Evolutionary conservation across 1,139 yeast genomes (phyloP).

Genomic region (Tardiomyces digboiensis): DNA sequence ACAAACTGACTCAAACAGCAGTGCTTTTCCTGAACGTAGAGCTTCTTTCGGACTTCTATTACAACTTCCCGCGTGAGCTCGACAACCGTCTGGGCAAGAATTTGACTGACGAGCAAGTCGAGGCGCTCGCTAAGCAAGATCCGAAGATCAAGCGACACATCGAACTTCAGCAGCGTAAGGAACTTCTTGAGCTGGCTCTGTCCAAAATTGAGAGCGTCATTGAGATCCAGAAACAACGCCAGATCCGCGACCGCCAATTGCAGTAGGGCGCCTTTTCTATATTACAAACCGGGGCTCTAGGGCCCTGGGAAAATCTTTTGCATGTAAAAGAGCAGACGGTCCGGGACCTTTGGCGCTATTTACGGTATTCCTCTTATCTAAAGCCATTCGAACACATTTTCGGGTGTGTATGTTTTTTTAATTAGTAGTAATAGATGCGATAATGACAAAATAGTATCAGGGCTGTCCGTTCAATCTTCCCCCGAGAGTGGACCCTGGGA

Average conservation of each 20-base stretch:
- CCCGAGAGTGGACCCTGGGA: too few relatives aligned
- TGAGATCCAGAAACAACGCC: slow-evolving; percentile 49
- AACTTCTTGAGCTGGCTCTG: slow-evolving; percentile 73
- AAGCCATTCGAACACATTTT: too few relatives aligned
- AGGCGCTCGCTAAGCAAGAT: slow-evolving; percentile 89
- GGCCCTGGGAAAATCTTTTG: too few relatives aligned
- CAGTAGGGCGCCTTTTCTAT: not conserved
- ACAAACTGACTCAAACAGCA: slow-evolving; percentile 87
- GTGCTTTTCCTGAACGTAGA: slow-evolving; percentile 91
- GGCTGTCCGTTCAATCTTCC: too few relatives aligned
- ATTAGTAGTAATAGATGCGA: too few relatives aligned
- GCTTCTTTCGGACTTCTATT: slow-evolving; percentile 85
- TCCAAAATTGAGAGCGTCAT: slow-evolving; percentile 81
- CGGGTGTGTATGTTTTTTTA: too few relatives aligned
- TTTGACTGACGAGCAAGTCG: slow-evolving; percentile 69
- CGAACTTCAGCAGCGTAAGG: slow-evolving; percentile 89
- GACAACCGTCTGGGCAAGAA: slow-evolving; percentile 62
- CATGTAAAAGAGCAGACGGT: too few relatives aligned
- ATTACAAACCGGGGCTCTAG: too few relatives aligned
- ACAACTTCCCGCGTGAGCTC: slow-evolving; percentile 90
- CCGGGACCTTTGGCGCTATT: too few relatives aligned
- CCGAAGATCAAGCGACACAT: slow-evolving; percentile 84
- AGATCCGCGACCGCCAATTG: not conserved
- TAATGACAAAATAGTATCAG: too few relatives aligned
- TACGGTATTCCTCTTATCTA: too few relatives aligned